Base-by-base conservation (phyloP, 805 yeast species). In the Myxozyma vanderwaltii region DNA sequence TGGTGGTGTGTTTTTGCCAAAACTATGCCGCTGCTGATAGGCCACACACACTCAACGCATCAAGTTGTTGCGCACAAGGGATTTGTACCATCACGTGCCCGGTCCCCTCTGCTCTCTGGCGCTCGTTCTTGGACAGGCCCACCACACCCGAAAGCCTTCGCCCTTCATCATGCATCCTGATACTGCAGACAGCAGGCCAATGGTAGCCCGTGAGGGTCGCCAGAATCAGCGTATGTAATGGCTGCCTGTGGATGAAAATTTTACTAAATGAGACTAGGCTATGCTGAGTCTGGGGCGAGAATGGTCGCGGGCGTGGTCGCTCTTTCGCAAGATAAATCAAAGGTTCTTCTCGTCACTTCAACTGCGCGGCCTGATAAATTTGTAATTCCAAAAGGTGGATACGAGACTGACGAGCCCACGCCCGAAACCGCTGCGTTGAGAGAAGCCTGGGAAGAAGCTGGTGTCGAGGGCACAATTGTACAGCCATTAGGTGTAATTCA, bases 371-470 rank as follows among this genome's bases (percentile, higher is more conserved):
- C 79, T 78, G 43, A 81, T 58, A 79, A 79, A 66, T 92, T 96
- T 96, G 89, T 94, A 6, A 73, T 94, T 3, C 99, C 99, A 3
- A 94, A 94, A 72, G 99, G 99, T 35, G 99, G 99, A 1, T 85
- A 91, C 40, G 99, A 94, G 73, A 71, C 71, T 29, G 99, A 94
- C 72, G 99, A 77, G 59, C 57, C 67, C 12, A 89, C 72, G 23
- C 63, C 73, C 4, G 70, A 73, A 61, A 71, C 73, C 55, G 68
- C 88, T 4, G 97, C 97, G 0, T 76, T 80, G 17, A 78, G 99
- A 59, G 99, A 94, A 71, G 89, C 96, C 0, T 94, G 99, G 99
- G 99, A 94, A 72, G 99, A 94, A 74, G 94, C 96, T 0, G 99
- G 99, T 0, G 88, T 88, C 24, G 81, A 80, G 36, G 96, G 97